A percentile compares a stretch with the other conserved stretches of the same genome.
These are phyloP conservation scores for Phytophthora nicotianae DNA, from an alignment of 352 stramenopile genomes.

Conservation along the genomic window DNA sequence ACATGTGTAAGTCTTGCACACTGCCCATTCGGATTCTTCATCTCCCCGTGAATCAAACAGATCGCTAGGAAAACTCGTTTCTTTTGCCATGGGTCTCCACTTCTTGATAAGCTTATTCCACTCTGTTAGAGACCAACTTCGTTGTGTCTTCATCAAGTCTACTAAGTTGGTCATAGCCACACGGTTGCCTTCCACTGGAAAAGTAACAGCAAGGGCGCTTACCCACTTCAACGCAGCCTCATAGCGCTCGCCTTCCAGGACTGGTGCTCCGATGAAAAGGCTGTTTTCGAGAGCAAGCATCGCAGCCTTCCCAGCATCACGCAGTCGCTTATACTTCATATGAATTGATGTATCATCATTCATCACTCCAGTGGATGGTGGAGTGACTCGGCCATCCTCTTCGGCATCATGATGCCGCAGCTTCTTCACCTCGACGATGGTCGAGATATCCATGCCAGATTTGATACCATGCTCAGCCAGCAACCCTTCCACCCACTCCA, in stretches of 20 bases:
- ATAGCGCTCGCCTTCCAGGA: constrained; percentile 61
- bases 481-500: constrained; percentile 63
- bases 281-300: constrained; percentile 66
- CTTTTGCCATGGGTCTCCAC: constrained; percentile 48
- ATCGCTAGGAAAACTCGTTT: constrained; percentile 56
- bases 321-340: constrained; percentile 63
- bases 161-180: constrained; percentile 45
- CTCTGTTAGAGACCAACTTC: constrained; percentile 43
- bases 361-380: no score
- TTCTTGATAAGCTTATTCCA: constrained; percentile 54
- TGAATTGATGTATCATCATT: constrained; percentile 35
- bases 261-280: constrained; percentile 61
- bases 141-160: constrained; percentile 34
- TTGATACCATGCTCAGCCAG: constrained; percentile 47
- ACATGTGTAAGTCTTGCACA: constrained; percentile 76
- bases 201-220: constrained; percentile 47
- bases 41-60: constrained; percentile 44
- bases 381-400: no score
- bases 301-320: constrained; percentile 57
- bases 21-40: constrained; percentile 44
- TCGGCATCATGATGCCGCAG: constrained; percentile 45
- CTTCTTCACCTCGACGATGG: constrained; percentile 39
- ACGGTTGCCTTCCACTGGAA: constrained; percentile 70
- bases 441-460: constrained; percentile 40
- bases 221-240: constrained; percentile 59